Conservation (phyloP, 805 yeast genomes). For the Yarrowia yakushimensis region DNA sequence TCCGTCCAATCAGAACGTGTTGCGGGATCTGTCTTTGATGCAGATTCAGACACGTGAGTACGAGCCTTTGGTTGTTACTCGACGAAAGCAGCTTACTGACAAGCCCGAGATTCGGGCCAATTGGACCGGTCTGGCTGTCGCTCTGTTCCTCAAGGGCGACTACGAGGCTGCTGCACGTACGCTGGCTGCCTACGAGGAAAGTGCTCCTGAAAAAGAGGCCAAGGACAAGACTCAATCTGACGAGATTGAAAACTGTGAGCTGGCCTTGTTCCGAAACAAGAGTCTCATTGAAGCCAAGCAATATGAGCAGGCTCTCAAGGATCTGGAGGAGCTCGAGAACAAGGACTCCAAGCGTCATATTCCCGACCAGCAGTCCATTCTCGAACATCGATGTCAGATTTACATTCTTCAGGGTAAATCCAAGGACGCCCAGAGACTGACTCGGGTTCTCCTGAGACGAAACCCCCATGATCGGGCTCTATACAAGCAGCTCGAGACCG, state of each 20-base stretch:
- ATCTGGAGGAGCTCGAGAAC: constrained; percentile 2
- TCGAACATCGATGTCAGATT: constrained; percentile 66
- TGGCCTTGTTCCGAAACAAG: constrained; percentile 66
- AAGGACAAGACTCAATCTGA: constrained; percentile 45
- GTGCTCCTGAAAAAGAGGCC: constrained; percentile 60
- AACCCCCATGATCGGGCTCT: constrained; percentile 77
- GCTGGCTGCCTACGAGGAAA: constrained; percentile 67
- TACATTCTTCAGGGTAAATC: constrained; percentile 53
- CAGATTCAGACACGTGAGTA: constrained; percentile 70
- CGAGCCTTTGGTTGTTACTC: constrained; percentile 17
- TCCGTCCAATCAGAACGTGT: constrained; percentile 69
- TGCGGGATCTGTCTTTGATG: constrained; percentile 75
- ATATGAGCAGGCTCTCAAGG: background rate
- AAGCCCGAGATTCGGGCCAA: constrained; percentile 46
- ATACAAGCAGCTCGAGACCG: constrained; percentile 61
- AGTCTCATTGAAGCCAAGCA: constrained; percentile 54
- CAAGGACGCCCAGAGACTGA: constrained; percentile 64
- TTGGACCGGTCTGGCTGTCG: constrained; percentile 86
- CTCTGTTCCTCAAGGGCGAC: constrained; percentile 73
- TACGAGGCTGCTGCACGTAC: constrained; percentile 66
- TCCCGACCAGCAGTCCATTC: constrained; percentile 50
- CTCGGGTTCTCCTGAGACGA: constrained; percentile 68
- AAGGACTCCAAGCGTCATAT: constrained; percentile 56
- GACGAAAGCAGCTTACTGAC: constrained; percentile 17
- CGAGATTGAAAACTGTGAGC: constrained; percentile 75